Evolutionary conservation across 306 rosid genomes (phyloP).

Genomic region (Chamaecrista fasciculata): DNA sequence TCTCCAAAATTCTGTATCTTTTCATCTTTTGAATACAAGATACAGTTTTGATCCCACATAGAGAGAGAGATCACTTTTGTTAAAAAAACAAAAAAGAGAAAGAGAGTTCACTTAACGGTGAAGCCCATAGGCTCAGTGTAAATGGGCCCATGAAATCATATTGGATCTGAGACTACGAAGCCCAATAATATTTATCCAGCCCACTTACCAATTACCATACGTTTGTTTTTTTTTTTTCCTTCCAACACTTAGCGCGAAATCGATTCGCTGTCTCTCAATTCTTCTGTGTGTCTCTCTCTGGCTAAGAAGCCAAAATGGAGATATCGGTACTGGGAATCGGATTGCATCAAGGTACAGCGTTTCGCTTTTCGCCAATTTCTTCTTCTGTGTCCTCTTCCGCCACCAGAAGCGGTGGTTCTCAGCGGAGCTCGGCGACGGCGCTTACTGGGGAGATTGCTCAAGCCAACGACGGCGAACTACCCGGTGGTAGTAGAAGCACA

Average conservation of each 20-base stretch:
- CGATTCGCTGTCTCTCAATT: neutral
- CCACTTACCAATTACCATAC: neutral
- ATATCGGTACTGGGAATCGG: slow-evolving; percentile 36
- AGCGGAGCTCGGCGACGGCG: neutral
- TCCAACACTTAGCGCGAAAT: neutral
- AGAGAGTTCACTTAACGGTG: no score
- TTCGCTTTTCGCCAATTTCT: slow-evolving; percentile 29
- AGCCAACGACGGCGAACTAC: slow-evolving; percentile 13
- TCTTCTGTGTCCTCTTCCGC: slow-evolving; percentile 12
- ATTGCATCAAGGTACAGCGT: slow-evolving; percentile 15
- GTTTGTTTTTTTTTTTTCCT: no score
- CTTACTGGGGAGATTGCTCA: slow-evolving; percentile 22
- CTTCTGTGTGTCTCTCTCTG: neutral
- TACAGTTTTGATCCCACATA: no score
- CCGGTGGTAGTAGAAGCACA: neutral
- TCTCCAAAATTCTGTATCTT: no score
- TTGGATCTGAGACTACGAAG: no score
- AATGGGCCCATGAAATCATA: no score
- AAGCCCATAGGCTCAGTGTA: no score
- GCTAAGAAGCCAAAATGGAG: slow-evolving; percentile 39
- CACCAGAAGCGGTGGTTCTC: slow-evolving; percentile 2
- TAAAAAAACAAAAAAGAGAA: no score
- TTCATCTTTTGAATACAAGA: no score
- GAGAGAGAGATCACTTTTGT: no score
- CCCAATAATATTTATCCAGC: neutral